These are phyloP conservation scores for Pyrenophora teres DNA, from an alignment of 2,329 filamentous ascomycete species.

Conservation along the genomic window DNA sequence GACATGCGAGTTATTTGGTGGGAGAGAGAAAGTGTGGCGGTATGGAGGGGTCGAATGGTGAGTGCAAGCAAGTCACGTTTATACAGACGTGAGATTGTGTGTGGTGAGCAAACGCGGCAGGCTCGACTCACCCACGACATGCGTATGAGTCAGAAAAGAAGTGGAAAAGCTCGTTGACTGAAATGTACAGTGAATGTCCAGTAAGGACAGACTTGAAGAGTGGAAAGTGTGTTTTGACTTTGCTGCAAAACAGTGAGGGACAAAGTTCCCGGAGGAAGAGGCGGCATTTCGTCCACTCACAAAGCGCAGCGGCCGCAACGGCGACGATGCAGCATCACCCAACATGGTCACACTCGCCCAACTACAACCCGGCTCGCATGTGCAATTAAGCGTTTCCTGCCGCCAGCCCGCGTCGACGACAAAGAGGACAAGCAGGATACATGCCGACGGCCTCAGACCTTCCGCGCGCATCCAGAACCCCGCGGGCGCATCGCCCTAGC, in stretches of 20 bases:
- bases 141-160: slow-evolving; percentile 28
- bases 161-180: not conserved
- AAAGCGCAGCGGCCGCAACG: slow-evolving; percentile 40
- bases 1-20: slow-evolving; percentile 37
- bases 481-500: slow-evolving; percentile 46
- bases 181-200: not conserved
- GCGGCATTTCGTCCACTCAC: slow-evolving; percentile 37
- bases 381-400: slow-evolving; percentile 5
- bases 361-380: slow-evolving; percentile 15
- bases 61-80: slow-evolving; percentile 27
- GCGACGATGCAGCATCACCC: slow-evolving; percentile 12
- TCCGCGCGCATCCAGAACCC: slow-evolving; percentile 35
- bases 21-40: slow-evolving; percentile 3
- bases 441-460: slow-evolving; percentile 38
- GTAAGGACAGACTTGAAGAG: slow-evolving; percentile 9
- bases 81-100: slow-evolving; percentile 27
- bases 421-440: slow-evolving; percentile 29
- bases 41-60: not conserved
- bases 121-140: slow-evolving; percentile 39
- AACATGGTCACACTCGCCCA: slow-evolving; percentile 28
- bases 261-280: slow-evolving; percentile 31
- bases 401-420: slow-evolving; percentile 3
- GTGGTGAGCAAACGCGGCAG: slow-evolving; percentile 35
- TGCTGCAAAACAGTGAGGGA: slow-evolving; percentile 9
- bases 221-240: not conserved